phyloP scores from a whole-genome alignment of 1,284 basidiomycete genomes.

The Leccinum insolens region DNA sequence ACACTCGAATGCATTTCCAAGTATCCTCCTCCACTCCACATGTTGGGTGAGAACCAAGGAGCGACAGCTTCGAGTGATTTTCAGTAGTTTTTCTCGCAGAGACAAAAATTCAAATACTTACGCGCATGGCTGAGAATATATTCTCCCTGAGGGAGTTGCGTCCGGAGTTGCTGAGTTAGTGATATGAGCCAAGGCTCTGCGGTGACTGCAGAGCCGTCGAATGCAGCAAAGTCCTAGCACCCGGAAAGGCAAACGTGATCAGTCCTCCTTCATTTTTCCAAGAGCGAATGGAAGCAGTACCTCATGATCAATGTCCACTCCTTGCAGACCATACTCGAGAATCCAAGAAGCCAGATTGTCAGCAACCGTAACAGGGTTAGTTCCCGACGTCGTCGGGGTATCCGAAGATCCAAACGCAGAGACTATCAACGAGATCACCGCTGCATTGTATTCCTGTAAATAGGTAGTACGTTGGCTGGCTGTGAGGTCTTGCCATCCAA shows the following conservation, averaged over 20 bases:
- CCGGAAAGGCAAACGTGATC: slow-evolving; percentile 9
- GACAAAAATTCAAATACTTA: slow-evolving; percentile 5
- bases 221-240: slow-evolving; percentile 49
- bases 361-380: slow-evolving; percentile 42
- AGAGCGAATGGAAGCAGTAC: slow-evolving; percentile 21
- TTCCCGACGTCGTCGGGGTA: slow-evolving; percentile 44
- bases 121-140: slow-evolving; percentile 43
- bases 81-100: background rate
- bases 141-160: slow-evolving; percentile 35
- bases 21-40: slow-evolving; percentile 51
- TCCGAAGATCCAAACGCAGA: slow-evolving; percentile 55
- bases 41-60: slow-evolving; percentile 32
- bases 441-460: slow-evolving; percentile 39
- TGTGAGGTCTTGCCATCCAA: slow-evolving; percentile 42
- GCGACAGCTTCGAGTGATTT: slow-evolving; percentile 22
- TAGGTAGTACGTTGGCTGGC: slow-evolving; percentile 34
- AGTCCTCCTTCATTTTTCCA: background rate
- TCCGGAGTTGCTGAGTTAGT: slow-evolving; percentile 44
- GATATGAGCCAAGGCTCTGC: slow-evolving; percentile 46
- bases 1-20: slow-evolving; percentile 55
- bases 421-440: slow-evolving; percentile 51
- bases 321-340: slow-evolving; percentile 51
- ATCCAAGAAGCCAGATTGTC: slow-evolving; percentile 51
- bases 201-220: slow-evolving; percentile 38
- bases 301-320: slow-evolving; percentile 61